These are phyloP conservation scores for Fusarium mangiferae DNA, from an alignment of 2,329 filamentous ascomycete genomes.

Conservation along the genomic window DNA sequence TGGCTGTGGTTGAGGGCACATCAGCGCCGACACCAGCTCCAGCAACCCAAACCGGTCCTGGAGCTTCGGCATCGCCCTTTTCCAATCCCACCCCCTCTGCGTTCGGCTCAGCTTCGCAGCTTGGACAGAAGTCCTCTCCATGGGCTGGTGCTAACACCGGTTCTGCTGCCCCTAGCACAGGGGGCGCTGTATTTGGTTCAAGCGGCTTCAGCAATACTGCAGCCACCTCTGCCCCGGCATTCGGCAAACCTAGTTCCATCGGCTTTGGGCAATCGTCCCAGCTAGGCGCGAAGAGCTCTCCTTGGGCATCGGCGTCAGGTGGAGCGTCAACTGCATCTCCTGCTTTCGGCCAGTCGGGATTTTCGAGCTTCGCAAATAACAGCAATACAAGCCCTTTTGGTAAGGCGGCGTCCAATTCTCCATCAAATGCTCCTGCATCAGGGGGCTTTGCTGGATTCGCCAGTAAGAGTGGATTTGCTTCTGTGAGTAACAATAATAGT, in stretches of 20 bases:
- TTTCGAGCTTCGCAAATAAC: constrained; percentile 54
- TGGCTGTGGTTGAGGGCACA: constrained; percentile 62
- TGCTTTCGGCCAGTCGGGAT: constrained; percentile 66
- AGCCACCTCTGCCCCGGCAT: constrained; percentile 55
- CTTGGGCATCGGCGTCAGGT: constrained; percentile 57
- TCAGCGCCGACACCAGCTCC: constrained; percentile 46
- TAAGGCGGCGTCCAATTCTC: constrained; percentile 40
- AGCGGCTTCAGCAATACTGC: constrained; percentile 55
- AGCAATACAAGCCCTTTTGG: constrained; percentile 53
- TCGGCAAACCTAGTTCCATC: constrained; percentile 59
- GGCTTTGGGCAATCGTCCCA: constrained; percentile 65
- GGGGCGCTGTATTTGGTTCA: constrained; percentile 57
- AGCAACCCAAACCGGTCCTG: constrained; percentile 42
- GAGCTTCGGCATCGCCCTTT: constrained; percentile 49
- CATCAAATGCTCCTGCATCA: constrained; percentile 48
- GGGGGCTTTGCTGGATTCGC: constrained; percentile 67
- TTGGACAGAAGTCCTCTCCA: constrained; percentile 63
- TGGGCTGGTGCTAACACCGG: constrained; percentile 57
- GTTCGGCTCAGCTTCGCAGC: constrained; percentile 56
- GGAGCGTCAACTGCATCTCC: constrained; percentile 46
- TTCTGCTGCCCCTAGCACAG: constrained; percentile 45
- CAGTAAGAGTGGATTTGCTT: constrained; percentile 64
- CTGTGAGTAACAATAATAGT: constrained; percentile 52
- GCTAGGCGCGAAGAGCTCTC: constrained; percentile 61
- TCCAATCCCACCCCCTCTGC: constrained; percentile 46